These are phyloP conservation scores for Penicillium sp. DNA, from an alignment of 2,329 filamentous ascomycete genomes.

Conservation along the genomic window DNA sequence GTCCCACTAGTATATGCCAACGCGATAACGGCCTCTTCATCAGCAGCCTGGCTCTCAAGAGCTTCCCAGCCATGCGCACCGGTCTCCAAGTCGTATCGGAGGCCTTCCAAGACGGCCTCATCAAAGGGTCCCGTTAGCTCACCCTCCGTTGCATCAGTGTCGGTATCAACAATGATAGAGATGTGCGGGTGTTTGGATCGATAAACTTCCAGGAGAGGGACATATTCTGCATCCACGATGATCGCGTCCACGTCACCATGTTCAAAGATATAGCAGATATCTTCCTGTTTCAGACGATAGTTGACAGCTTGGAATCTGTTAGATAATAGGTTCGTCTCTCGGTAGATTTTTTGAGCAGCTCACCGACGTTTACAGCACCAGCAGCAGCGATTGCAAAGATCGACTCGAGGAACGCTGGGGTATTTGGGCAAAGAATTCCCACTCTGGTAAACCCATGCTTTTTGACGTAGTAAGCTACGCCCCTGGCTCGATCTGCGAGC, in stretches of 20 bases:
- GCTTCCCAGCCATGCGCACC: slow-evolving; percentile 72
- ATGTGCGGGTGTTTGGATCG: slow-evolving; percentile 58
- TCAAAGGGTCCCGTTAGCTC: slow-evolving; percentile 76
- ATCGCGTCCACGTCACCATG: slow-evolving; percentile 84
- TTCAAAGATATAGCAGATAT: slow-evolving; percentile 85
- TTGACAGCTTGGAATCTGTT: slow-evolving; percentile 54
- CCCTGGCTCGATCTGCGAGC: slow-evolving; percentile 78
- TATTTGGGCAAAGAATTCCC: slow-evolving; percentile 86
- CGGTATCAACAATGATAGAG: slow-evolving; percentile 74
- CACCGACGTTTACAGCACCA: slow-evolving; percentile 69
- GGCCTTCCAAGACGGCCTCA: slow-evolving; percentile 73
- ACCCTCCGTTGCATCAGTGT: slow-evolving; percentile 73
- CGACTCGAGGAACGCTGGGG: slow-evolving; percentile 85
- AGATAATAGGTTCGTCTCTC: slow-evolving; percentile 30
- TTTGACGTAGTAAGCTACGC: slow-evolving; percentile 80
- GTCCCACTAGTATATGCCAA: slow-evolving; percentile 94
- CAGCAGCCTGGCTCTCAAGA: slow-evolving; percentile 63
- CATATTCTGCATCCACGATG: slow-evolving; percentile 79
- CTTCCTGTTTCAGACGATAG: slow-evolving; percentile 73
- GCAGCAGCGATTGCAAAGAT: slow-evolving; percentile 84
- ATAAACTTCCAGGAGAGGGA: slow-evolving; percentile 65
- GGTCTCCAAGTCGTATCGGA: slow-evolving; percentile 64
- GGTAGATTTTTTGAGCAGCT: slow-evolving; percentile 10
- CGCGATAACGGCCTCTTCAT: slow-evolving; percentile 79
- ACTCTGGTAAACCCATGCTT: slow-evolving; percentile 71